phyloP scores from a whole-genome alignment of 768 basidiomycete species.

The Psilocybe sp. region DNA sequence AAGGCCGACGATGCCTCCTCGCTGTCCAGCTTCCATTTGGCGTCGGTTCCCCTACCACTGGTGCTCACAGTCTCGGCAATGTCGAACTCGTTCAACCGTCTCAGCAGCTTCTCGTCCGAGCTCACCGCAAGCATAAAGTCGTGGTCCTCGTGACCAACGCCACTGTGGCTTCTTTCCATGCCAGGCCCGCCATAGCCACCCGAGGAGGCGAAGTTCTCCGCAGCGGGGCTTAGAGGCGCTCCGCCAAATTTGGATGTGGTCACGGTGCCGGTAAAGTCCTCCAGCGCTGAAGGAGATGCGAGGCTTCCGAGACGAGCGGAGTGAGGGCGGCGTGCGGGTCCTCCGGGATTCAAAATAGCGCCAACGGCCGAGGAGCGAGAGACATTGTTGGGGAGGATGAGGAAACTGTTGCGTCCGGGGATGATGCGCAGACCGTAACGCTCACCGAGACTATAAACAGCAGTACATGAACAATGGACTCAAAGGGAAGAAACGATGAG shows the following conservation, averaged over 20 bases:
- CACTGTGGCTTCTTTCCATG: constrained; percentile 16
- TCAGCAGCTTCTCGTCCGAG: constrained; percentile 75
- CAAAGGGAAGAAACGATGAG: background rate
- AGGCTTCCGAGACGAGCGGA: constrained; percentile 35
- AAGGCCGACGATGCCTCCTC: constrained; percentile 29
- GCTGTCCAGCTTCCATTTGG: constrained; percentile 58
- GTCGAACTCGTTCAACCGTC: constrained; percentile 73
- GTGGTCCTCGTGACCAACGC: constrained; percentile 35
- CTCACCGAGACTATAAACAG: constrained; percentile 60
- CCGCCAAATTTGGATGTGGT: background rate
- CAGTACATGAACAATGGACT: background rate
- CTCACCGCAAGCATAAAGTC: constrained; percentile 67
- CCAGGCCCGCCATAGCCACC: constrained; percentile 17
- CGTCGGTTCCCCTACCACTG: constrained; percentile 74
- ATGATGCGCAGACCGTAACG: constrained; percentile 82
- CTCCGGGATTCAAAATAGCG: constrained; percentile 70
- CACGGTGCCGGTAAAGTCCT: background rate
- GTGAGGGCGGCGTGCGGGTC: constrained; percentile 38
- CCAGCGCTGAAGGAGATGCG: constrained; percentile 21
- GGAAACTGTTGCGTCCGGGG: constrained; percentile 75
- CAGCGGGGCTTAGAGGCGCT: too few relatives aligned
- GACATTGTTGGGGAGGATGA: constrained; percentile 79
- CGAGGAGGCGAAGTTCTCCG: background rate
- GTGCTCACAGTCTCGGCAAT: constrained; percentile 70
- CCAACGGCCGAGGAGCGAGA: constrained; percentile 83